phyloP scores from a whole-genome alignment of 2,329 filamentous ascomycete species.

The Fusarium kyushuense region DNA sequence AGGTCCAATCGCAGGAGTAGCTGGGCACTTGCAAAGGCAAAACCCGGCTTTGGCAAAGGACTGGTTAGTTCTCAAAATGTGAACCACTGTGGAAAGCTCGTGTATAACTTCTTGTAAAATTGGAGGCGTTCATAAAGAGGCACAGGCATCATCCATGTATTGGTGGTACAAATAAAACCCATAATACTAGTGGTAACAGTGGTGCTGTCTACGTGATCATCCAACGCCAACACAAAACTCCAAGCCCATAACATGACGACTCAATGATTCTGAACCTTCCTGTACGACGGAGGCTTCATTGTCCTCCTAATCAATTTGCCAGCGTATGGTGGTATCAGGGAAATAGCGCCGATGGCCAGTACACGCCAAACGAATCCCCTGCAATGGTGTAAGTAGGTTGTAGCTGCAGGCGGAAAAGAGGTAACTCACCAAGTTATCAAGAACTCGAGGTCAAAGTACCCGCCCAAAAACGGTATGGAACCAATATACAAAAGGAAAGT shows the following conservation, averaged over 20 bases:
- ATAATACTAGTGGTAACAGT: conserved; percentile 31
- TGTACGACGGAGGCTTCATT: conserved; percentile 91
- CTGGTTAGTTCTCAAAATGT: conserved; percentile 68
- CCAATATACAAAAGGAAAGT: conserved; percentile 85
- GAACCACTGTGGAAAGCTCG: conserved; percentile 14
- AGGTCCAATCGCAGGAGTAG: conserved; percentile 76
- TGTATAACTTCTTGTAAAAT: conserved; percentile 21
- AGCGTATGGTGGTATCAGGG: conserved; percentile 86
- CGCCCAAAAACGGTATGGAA: conserved; percentile 85
- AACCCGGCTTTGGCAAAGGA: conserved; percentile 52
- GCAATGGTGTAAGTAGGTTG: conserved; percentile 32
- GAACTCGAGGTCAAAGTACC: conserved; percentile 90
- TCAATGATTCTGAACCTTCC: conserved; percentile 85
- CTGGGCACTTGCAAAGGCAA: conserved; percentile 69
- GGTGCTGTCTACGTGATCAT: conserved; percentile 34
- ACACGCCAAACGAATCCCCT: conserved; percentile 93
- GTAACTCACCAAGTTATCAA: conserved; percentile 73
- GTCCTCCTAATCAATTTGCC: conserved; percentile 86
- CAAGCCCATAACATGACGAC: conserved; percentile 10
- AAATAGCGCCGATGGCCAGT: conserved; percentile 80
- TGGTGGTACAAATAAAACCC: conserved; percentile 26
- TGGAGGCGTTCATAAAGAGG: conserved; percentile 21
- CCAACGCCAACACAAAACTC: conserved; percentile 39
- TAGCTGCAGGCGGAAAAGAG: neutral
- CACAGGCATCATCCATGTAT: conserved; percentile 30